Evolutionary conservation across 768 basidiomycete genomes (phyloP).

Genomic region (Sporobolomyces pararoseus): DNA sequence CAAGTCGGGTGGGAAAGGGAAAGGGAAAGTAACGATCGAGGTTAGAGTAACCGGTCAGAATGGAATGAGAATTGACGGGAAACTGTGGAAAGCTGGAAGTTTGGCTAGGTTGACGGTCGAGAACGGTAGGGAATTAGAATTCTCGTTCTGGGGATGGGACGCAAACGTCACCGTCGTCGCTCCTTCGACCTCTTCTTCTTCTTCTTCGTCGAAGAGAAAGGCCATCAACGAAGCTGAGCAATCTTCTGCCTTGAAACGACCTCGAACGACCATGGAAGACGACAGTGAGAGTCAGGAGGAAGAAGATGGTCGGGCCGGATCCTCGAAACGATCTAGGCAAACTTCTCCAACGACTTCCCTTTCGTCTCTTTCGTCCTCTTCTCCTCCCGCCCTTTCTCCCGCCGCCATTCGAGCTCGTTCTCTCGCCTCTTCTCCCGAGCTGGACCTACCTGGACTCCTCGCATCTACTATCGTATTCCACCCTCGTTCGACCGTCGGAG

Average conservation of each 20-base stretch:
- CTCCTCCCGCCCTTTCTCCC: neutral
- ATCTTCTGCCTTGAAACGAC: too few relatives aligned
- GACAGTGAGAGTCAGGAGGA: neutral
- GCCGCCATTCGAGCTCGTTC: neutral
- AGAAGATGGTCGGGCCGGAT: too few relatives aligned
- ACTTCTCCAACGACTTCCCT: neutral
- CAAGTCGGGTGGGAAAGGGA: neutral
- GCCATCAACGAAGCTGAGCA: neutral
- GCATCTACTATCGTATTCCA: slow-evolving; percentile 40
- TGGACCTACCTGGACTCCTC: slow-evolving; percentile 40
- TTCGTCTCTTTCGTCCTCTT: neutral
- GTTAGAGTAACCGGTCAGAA: slow-evolving; percentile 35
- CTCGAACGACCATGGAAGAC: too few relatives aligned
- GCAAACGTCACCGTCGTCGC: slow-evolving; percentile 17
- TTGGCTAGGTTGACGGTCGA: slow-evolving; percentile 8
- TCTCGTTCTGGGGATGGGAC: slow-evolving; percentile 37
- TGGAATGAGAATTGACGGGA: slow-evolving; percentile 39
- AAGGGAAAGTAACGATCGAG: slow-evolving; percentile 15
- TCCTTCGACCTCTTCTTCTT: too few relatives aligned
- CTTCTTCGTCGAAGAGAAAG: too few relatives aligned
- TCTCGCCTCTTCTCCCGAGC: slow-evolving; percentile 14
- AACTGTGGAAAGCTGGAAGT: slow-evolving; percentile 13
- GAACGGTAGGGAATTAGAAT: neutral
- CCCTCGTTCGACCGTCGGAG: slow-evolving; percentile 38
- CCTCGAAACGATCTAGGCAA: neutral